Conservation (phyloP, 192 early-diverging fungal species). For the Dispira simplex region DNA sequence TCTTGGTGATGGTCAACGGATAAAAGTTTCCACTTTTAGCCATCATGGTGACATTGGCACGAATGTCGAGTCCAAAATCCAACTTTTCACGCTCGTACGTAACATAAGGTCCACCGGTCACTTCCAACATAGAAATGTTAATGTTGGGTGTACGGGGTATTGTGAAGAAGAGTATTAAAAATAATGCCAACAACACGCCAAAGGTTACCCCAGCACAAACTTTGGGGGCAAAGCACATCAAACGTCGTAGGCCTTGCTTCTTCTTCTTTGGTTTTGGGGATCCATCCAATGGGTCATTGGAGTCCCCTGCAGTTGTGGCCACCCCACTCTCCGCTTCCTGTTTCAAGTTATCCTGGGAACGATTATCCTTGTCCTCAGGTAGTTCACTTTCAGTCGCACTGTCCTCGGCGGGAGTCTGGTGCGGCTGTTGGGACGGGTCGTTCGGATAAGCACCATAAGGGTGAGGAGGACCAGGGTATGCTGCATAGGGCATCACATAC, state of each 20-base stretch:
- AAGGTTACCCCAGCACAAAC: slow-evolving; percentile 23
- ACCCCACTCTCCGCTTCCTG: too few species aligned
- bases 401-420: too few species aligned
- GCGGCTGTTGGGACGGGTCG: too few species aligned
- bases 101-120: slow-evolving; percentile 15
- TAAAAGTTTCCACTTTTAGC: slow-evolving; percentile 30
- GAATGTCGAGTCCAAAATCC: slow-evolving; percentile 20
- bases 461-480: too few species aligned
- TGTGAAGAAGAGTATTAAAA: slow-evolving; percentile 21
- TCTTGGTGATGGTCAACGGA: slow-evolving; percentile 16
- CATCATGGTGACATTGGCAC: slow-evolving; percentile 21
- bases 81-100: slow-evolving; percentile 16
- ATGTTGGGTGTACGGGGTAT: slow-evolving; percentile 25
- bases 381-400: too few species aligned
- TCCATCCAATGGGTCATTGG: too few species aligned
- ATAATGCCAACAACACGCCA: slow-evolving; percentile 15
- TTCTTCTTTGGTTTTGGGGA: too few species aligned
- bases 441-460: too few species aligned
- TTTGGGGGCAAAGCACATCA: slow-evolving; percentile 19
- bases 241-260: slow-evolving; percentile 3
- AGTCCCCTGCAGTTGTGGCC: too few species aligned
- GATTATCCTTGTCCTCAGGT: too few species aligned
- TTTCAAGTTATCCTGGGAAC: too few species aligned
- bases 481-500: too few species aligned
- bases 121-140: slow-evolving; percentile 17